Percentiles rank a stretch among this genome's conserved stretches.
phyloP scores from a whole-genome alignment of 768 basidiomycete species.

The Chalciporus piperatus region DNA sequence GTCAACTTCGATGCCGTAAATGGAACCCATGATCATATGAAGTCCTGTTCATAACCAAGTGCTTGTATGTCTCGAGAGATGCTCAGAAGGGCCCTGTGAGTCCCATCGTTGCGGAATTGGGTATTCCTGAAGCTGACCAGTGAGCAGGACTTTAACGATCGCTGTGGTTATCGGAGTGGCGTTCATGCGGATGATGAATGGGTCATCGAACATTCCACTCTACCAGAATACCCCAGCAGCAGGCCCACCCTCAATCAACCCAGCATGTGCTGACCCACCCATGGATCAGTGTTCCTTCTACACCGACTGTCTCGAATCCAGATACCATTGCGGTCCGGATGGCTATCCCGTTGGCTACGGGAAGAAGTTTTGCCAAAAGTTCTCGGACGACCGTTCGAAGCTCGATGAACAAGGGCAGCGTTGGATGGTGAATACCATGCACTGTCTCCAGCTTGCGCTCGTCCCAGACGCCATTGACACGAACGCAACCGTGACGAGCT shows the following conservation, averaged over 20 bases:
- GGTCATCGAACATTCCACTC: not conserved
- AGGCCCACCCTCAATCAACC: conserved; percentile 16
- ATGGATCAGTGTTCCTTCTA: conserved; percentile 44
- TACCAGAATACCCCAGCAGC: no score
- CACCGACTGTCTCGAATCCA: conserved; percentile 41
- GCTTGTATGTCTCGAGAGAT: not conserved
- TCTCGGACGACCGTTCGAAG: conserved; percentile 26
- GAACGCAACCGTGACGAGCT: conserved; percentile 21
- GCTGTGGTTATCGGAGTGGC: not conserved
- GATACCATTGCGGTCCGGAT: conserved; percentile 41
- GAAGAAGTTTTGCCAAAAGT: conserved; percentile 38
- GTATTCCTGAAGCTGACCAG: not conserved
- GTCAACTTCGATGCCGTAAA: no score
- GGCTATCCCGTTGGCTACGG: conserved; percentile 47
- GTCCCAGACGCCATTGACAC: conserved; percentile 34
- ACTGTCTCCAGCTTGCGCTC: conserved; percentile 42
- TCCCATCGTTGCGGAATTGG: not conserved
- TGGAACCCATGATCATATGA: no score
- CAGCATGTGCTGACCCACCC: conserved; percentile 30
- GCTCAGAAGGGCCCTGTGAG: not conserved
- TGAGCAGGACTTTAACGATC: not conserved
- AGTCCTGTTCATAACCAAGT: no score
- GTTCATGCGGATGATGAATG: not conserved
- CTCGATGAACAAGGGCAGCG: conserved; percentile 35
- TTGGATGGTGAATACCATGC: conserved; percentile 47